Evolutionary conservation across 2,329 filamentous ascomycete genomes (phyloP), one percentile per base, ranked within the genome.

Genomic region (Thelonectria discophora): DNA sequence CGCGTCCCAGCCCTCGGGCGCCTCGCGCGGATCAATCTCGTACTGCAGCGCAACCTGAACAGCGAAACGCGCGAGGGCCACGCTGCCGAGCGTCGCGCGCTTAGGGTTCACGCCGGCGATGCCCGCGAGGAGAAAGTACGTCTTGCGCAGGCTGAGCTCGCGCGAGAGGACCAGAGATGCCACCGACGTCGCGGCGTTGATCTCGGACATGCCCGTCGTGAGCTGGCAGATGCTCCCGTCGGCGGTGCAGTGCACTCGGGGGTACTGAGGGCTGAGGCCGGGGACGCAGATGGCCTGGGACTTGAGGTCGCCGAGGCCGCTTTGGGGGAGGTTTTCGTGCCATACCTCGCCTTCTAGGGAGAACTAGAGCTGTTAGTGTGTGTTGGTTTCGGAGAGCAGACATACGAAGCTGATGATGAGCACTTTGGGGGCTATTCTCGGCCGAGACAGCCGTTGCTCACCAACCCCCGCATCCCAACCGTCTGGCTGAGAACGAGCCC

Each of bases 41-140:
- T 65, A 65, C 34, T 66, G 64, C 7, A 55, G 42, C 5, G 57
- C 62, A 15, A 65, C 62, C 39, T 66, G 64, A 5, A 66, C 45
- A 8, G 55, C 64, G 45, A 63, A 66, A 8, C 59, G 51, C 21
- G 62, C 51, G 9, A 66, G 51, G 3, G 62, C 57, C 8, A 63
- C 64, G 21, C 59, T 56, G 5, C 64, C 64, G 15, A 65, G 49
- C 4, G 64, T 65, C 10, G 42, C 63, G 12, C 58, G 11, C 20
- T 58, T 61, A 5, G 64, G 64, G 24, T 65, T 66, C 12, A 62
- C 62, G 5, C 64, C 64, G 1, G 59, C 64, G 45, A 66, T 66
- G 11, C 64, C 64, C 2, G 58, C 63, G 2, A 65, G 40, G 2
- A 66, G 34, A 12, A 66, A 66, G 61, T 66, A 66, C 1, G 62